Evolutionary conservation across 148 eudicot species (phyloP).

Genomic region (Fagopyrum homotropicum): DNA sequence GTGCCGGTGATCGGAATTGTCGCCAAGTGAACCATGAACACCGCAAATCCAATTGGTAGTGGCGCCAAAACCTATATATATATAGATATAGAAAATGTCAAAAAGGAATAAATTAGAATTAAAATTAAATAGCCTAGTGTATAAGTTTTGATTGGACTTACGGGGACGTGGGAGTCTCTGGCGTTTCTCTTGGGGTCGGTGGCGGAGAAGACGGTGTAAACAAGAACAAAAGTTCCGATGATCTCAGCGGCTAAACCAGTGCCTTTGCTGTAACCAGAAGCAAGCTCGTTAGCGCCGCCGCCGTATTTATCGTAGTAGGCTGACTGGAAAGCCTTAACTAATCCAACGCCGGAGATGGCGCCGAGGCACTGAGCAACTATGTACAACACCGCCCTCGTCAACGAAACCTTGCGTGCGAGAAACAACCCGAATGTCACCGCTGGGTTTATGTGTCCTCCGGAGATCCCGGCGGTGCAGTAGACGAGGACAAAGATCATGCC

Average conservation of each 20-base stretch:
- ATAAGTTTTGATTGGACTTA: not conserved
- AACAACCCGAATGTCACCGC: conserved; percentile 28
- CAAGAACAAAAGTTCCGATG: conserved; percentile 10
- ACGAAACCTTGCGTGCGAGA: conserved; percentile 25
- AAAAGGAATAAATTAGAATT: no score
- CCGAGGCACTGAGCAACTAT: conserved; percentile 31
- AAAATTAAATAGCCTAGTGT: no score
- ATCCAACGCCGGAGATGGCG: conserved; percentile 26
- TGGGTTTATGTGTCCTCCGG: conserved; percentile 30
- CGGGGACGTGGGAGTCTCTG: conserved; percentile 11
- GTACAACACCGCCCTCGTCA: conserved; percentile 25
- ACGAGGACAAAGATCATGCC: conserved; percentile 18
- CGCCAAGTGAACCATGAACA: conserved; percentile 14
- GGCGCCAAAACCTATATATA: conserved; percentile 12
- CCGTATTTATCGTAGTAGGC: conserved; percentile 16
- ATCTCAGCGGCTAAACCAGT: conserved; percentile 22
- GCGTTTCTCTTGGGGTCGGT: conserved; percentile 13
- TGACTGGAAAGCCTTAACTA: conserved; percentile 22
- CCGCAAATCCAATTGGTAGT: conserved; percentile 8
- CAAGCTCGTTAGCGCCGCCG: conserved; percentile 25
- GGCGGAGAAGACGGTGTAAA: conserved; percentile 14
- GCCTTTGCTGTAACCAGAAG: conserved; percentile 25
- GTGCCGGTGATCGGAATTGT: conserved; percentile 11
- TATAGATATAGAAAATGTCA: not conserved
- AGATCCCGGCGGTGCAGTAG: conserved; percentile 34